Evolutionary conservation across 2,329 filamentous ascomycete species (phyloP).

Genomic region (Aureobasidium pullulans): DNA sequence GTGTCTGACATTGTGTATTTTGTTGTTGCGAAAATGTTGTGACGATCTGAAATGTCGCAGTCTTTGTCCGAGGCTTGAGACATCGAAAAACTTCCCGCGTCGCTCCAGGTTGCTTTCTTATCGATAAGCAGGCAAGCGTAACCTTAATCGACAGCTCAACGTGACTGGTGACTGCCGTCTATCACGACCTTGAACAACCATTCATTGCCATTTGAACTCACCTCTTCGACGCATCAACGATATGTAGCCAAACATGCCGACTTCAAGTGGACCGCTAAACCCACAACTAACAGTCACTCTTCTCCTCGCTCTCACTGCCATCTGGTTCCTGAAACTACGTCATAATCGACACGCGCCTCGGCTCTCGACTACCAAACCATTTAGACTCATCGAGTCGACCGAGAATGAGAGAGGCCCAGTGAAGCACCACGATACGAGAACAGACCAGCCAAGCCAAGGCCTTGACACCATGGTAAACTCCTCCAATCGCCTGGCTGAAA

Average conservation of each 20-base stretch:
- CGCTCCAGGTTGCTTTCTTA: no score
- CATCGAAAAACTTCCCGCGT: neutral
- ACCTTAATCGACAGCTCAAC: no score
- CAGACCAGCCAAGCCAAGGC: neutral
- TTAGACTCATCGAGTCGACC: neutral
- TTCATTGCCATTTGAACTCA: neutral
- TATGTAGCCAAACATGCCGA: constrained; percentile 4
- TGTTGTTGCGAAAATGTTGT: neutral
- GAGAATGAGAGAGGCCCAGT: neutral
- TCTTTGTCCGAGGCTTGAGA: neutral
- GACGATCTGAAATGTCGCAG: neutral
- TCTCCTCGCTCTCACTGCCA: neutral
- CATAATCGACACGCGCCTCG: neutral
- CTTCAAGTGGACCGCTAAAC: neutral
- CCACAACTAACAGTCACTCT: neutral
- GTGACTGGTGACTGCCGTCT: no score
- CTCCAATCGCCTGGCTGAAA: constrained; percentile 9
- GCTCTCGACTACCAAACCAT: no score
- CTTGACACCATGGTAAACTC: neutral
- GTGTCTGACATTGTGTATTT: constrained; percentile 35
- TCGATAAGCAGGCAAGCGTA: no score
- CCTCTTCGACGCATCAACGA: no score
- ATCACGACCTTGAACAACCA: neutral
- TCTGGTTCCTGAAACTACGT: constrained; percentile 3
- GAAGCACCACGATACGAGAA: neutral